Conservation (phyloP, 2,329 filamentous ascomycete genomes). For the Fusarium torreyae region DNA sequence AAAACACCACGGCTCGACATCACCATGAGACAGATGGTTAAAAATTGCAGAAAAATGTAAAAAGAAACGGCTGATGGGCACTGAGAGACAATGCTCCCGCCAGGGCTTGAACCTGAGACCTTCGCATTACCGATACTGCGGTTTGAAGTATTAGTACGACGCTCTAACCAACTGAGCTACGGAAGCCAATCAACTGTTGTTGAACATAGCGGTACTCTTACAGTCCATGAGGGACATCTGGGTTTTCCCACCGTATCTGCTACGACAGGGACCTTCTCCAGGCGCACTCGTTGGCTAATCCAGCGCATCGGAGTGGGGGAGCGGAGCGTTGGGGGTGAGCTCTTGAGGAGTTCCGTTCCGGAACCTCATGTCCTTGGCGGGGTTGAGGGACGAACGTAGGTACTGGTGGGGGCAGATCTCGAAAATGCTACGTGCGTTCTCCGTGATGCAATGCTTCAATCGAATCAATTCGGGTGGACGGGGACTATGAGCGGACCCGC, state of each 20-base stretch:
- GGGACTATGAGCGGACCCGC: not conserved
- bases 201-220: rapidly evolving
- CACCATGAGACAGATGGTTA: not conserved
- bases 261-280: no score
- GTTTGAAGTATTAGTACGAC: slow-evolving; percentile 50
- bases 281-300: slow-evolving; percentile 9
- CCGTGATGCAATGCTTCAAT: slow-evolving; percentile 9
- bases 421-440: slow-evolving; percentile 17
- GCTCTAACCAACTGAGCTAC: slow-evolving; percentile 53
- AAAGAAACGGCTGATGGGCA: slow-evolving; percentile 33
- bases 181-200: slow-evolving; percentile 46
- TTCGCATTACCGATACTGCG: slow-evolving; percentile 46
- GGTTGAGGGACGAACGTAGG: slow-evolving; percentile 27
- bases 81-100: slow-evolving; percentile 45
- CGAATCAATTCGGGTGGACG: slow-evolving; percentile 8
- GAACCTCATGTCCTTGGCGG: slow-evolving; percentile 25
- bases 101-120: slow-evolving; percentile 52
- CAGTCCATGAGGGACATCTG: not conserved
- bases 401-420: slow-evolving; percentile 30
- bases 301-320: slow-evolving; percentile 14
- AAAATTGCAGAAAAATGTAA: slow-evolving; percentile 6
- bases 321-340: slow-evolving; percentile 21
- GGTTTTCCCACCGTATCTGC: no score
- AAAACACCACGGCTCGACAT: slow-evolving; percentile 1
- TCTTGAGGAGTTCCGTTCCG: slow-evolving; percentile 15